Percentiles rank a stretch among this genome's conserved stretches.
These are phyloP conservation scores for Myriosclerotinia duriaeana DNA, from an alignment of 2,329 filamentous ascomycete species.

Conservation along the genomic window DNA sequence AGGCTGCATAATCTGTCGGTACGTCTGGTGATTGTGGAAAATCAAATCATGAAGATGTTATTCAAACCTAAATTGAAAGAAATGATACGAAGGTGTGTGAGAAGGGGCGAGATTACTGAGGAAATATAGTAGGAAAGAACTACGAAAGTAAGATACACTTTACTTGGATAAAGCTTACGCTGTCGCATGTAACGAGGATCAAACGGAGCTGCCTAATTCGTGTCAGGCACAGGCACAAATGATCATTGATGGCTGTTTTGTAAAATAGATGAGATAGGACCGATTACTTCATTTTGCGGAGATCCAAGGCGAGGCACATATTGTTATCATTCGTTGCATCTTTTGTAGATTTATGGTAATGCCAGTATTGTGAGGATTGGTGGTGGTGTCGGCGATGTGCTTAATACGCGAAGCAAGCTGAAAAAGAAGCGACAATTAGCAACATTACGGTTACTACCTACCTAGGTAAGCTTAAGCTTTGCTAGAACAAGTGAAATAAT, in stretches of 20 bases:
- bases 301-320: constrained; percentile 5
- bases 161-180: constrained; percentile 8
- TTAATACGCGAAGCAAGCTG: constrained; percentile 10
- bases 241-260: constrained; percentile 8
- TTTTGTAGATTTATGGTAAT: not conserved
- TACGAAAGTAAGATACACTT: constrained; percentile 11
- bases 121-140: not conserved
- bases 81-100: not conserved
- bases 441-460: not conserved
- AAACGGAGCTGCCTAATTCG: constrained; percentile 17
- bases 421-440: constrained; percentile 11
- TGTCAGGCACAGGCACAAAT: not conserved
- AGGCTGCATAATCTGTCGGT: constrained; percentile 18
- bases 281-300: constrained; percentile 14
- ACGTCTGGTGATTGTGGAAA: not conserved
- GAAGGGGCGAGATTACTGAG: constrained; percentile 7
- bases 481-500: not conserved
- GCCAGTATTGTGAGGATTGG: not conserved
- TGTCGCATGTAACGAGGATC: constrained; percentile 19
- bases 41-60: not conserved
- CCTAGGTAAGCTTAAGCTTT: not conserved
- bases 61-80: not conserved
- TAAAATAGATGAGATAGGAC: constrained; percentile 20
- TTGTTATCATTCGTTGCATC: not conserved
- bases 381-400: not conserved